Conservation (phyloP, 257 asterid genomes). For the Solanum sitiens region DNA sequence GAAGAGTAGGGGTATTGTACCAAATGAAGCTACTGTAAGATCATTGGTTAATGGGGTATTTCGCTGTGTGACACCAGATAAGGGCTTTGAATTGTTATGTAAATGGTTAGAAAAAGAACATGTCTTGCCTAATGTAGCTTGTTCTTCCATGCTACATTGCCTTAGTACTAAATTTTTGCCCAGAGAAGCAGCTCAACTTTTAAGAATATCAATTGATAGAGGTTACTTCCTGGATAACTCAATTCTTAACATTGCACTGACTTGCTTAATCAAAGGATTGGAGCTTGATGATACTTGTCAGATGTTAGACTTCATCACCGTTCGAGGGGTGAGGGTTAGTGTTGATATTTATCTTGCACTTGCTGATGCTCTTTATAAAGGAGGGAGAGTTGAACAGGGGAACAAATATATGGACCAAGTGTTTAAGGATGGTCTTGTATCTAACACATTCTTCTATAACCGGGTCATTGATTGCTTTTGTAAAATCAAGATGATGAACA, state of each 20-base stretch:
- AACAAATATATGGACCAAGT: slow-evolving; percentile 40
- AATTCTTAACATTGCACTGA: slow-evolving; percentile 40
- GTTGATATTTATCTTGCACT: slow-evolving; percentile 41
- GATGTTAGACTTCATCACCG: slow-evolving; percentile 40
- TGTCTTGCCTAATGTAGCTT: slow-evolving; percentile 50
- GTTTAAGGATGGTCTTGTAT: slow-evolving; percentile 31
- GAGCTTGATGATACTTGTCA: slow-evolving; percentile 50
- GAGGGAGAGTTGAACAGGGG: slow-evolving; percentile 48
- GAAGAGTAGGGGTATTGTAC: slow-evolving; percentile 51
- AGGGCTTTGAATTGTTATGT: slow-evolving; percentile 43
- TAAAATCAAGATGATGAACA: slow-evolving; percentile 55
- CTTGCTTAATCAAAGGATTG: slow-evolving; percentile 58
- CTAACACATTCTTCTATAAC: slow-evolving; percentile 47
- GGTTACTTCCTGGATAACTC: slow-evolving; percentile 64
- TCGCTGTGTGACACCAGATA: slow-evolving; percentile 30
- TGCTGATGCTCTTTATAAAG: slow-evolving; percentile 44
- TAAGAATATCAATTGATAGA: slow-evolving; percentile 22
- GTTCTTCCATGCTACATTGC: slow-evolving; percentile 42
- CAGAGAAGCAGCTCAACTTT: slow-evolving; percentile 36
- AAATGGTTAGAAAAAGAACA: slow-evolving; percentile 51
- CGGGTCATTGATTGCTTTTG: slow-evolving; percentile 79
- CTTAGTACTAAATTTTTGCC: slow-evolving; percentile 46
- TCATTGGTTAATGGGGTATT: slow-evolving; percentile 76
- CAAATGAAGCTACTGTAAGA: slow-evolving; percentile 78
- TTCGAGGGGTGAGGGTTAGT: slow-evolving; percentile 41